Conservation (phyloP, 2,329 filamentous ascomycete species). For the Chaetomium olivaceum region DNA sequence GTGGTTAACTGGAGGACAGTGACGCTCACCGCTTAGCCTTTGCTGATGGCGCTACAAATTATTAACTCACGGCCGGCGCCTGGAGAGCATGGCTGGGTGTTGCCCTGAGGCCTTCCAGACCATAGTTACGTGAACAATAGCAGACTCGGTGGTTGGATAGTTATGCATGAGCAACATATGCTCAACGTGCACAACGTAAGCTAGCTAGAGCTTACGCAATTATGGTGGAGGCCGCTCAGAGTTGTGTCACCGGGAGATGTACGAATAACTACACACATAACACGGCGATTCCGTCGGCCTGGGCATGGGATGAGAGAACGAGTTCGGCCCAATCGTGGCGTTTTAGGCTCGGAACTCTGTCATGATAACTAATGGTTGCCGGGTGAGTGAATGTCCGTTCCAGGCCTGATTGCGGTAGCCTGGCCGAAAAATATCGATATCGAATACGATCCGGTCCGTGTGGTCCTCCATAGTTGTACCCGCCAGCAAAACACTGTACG, state of each 20-base stretch:
- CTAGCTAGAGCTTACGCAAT: slow-evolving; percentile 4
- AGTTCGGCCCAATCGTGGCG: background rate
- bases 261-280: background rate
- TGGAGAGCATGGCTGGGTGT: background rate
- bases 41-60: background rate
- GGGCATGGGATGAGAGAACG: background rate
- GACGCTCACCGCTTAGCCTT: background rate
- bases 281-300: background rate
- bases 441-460: background rate
- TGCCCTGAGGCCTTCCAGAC: background rate
- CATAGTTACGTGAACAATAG: background rate
- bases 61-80: background rate
- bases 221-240: background rate
- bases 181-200: background rate
- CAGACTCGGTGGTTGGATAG: background rate
- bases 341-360: background rate
- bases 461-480: no score
- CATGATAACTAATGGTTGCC: background rate
- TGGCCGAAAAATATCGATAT: background rate
- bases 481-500: background rate
- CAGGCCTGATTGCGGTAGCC: background rate
- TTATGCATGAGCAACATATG: background rate
- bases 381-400: background rate
- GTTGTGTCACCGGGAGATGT: slow-evolving; percentile 2
- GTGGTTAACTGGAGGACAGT: background rate